phyloP scores from a whole-genome alignment of 2,329 filamentous ascomycete genomes.

The Berkeleyomyces rouxiae region DNA sequence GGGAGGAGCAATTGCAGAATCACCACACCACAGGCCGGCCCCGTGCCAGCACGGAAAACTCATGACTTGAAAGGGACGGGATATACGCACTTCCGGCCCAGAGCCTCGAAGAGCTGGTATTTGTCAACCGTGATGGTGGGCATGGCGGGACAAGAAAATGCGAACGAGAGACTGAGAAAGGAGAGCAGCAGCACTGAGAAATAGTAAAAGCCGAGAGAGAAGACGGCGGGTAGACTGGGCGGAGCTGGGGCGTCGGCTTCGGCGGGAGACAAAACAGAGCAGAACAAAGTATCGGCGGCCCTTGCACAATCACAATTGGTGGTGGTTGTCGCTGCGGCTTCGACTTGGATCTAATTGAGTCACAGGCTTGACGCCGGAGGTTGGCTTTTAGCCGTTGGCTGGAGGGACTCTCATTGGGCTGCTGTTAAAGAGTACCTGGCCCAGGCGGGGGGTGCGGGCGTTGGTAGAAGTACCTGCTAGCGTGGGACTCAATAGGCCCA shows the following conservation, averaged over 20 bases:
- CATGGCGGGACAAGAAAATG: conserved; percentile 37
- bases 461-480: conserved; percentile 4
- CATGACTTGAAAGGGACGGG: neutral
- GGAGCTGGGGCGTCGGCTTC: neutral
- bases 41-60: neutral
- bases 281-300: neutral
- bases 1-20: neutral
- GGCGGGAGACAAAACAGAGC: neutral
- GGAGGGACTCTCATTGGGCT: neutral
- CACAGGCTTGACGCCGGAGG: conserved; percentile 4
- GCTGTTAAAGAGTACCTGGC: neutral
- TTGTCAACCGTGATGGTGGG: conserved; percentile 96
- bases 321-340: neutral
- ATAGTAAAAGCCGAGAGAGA: neutral
- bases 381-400: neutral
- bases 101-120: conserved; percentile 81
- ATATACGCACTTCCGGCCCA: conserved; percentile 58
- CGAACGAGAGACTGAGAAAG: neutral
- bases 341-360: conserved; percentile 4
- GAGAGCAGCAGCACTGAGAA: neutral
- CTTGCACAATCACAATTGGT: neutral
- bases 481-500: neutral
- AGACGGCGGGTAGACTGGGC: neutral
- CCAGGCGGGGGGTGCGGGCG: neutral
- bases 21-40: neutral